Evolutionary conservation across 148 eudicot species (phyloP).

Genomic region (Arctostaphylos glauca): DNA sequence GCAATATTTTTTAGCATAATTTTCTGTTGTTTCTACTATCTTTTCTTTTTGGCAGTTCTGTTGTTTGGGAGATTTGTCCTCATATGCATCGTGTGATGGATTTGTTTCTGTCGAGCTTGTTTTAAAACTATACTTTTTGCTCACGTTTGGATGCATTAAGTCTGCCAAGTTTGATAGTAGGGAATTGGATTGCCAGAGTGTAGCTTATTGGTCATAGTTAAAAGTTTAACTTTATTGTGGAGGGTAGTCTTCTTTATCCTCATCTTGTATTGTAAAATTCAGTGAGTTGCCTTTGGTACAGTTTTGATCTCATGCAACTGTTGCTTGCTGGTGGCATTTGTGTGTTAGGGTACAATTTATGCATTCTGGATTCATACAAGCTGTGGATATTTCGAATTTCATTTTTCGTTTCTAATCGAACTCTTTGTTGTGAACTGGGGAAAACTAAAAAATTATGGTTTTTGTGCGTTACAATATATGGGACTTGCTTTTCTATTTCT

Average conservation of each 20-base stretch:
- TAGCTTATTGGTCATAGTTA: not conserved
- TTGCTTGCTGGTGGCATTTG: constrained; percentile 3
- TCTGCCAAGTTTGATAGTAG: not conserved
- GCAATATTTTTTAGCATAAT: not conserved
- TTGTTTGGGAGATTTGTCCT: not conserved
- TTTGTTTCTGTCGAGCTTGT: constrained; percentile 2
- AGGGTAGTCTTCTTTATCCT: not conserved
- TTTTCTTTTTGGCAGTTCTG: not conserved
- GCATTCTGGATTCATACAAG: not conserved
- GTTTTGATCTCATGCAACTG: constrained; percentile 7
- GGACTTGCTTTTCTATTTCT: not conserved
- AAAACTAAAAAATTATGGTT: not conserved
- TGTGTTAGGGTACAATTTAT: not conserved
- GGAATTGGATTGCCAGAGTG: not conserved
- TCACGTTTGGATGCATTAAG: not conserved
- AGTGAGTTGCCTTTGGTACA: not conserved
- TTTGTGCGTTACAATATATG: not conserved
- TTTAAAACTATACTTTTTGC: not conserved
- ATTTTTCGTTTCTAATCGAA: not conserved
- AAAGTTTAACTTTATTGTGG: not conserved
- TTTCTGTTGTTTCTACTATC: not conserved
- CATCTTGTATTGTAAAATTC: not conserved
- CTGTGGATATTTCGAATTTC: not conserved
- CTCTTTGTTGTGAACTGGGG: not conserved
- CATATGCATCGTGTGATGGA: not conserved